phyloP scores from a whole-genome alignment of 1,284 basidiomycete species.

The Ustilago tritici region DNA sequence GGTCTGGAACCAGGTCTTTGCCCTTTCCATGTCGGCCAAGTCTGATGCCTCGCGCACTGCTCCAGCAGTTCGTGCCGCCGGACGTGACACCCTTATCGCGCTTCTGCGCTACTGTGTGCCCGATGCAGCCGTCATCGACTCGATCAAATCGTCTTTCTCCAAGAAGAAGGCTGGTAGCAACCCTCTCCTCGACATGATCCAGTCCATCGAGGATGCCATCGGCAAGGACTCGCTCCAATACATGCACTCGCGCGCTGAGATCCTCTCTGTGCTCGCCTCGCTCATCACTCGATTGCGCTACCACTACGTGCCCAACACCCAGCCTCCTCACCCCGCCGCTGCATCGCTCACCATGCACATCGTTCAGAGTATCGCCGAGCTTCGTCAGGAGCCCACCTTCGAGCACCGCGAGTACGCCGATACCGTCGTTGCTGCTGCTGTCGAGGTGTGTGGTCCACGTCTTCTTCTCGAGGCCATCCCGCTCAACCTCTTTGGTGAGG shows the following conservation, averaged over 20 bases:
- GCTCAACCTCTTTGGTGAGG: slow-evolving; percentile 76
- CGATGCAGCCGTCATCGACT: slow-evolving; percentile 53
- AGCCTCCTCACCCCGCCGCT: slow-evolving; percentile 72
- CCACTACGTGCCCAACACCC: slow-evolving; percentile 39
- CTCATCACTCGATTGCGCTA: slow-evolving; percentile 61
- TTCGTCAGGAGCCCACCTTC: slow-evolving; percentile 84
- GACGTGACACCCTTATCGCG: slow-evolving; percentile 56
- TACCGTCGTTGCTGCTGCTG: slow-evolving; percentile 81
- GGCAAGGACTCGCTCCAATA: slow-evolving; percentile 63
- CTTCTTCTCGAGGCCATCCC: slow-evolving; percentile 82
- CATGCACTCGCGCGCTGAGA: slow-evolving; percentile 60
- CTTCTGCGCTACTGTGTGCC: slow-evolving; percentile 64
- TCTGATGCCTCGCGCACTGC: slow-evolving; percentile 62
- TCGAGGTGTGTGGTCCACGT: slow-evolving; percentile 87
- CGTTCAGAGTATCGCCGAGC: slow-evolving; percentile 80
- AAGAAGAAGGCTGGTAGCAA: slow-evolving; percentile 37
- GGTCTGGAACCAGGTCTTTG: slow-evolving; percentile 56
- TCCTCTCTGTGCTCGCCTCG: slow-evolving; percentile 61
- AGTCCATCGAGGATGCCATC: slow-evolving; percentile 60
- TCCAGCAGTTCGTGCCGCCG: slow-evolving; percentile 57
- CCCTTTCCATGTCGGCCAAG: slow-evolving; percentile 57
- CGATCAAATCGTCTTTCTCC: slow-evolving; percentile 44
- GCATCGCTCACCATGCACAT: slow-evolving; percentile 80
- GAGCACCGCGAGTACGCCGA: slow-evolving; percentile 92
- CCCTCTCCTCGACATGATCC: slow-evolving; percentile 54